A percentile compares a stretch with the other conserved stretches of the same genome.
phyloP scores from a whole-genome alignment of 495 filamentous ascomycete species.

The Aspergillus funiculosus region DNA sequence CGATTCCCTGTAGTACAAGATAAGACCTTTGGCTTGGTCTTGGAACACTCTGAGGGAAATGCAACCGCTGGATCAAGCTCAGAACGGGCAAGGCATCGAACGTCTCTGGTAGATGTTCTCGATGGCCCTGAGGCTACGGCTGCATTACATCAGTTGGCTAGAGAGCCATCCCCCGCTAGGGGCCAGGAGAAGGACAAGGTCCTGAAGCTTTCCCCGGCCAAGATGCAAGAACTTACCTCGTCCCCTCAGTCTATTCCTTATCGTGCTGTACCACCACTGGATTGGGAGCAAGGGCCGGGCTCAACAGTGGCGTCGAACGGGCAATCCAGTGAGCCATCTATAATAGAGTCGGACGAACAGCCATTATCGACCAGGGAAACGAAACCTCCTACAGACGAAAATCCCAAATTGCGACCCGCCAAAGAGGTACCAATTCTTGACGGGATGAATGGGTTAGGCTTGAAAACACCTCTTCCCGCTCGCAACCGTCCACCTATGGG shows the following conservation, averaged over 20 bases:
- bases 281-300: slow-evolving; percentile 16
- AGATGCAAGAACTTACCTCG: slow-evolving; percentile 52
- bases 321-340: slow-evolving; percentile 5
- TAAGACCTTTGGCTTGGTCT: slow-evolving; percentile 19
- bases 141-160: slow-evolving; percentile 11
- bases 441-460: slow-evolving; percentile 20
- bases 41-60: slow-evolving; percentile 15
- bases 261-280: slow-evolving; percentile 23
- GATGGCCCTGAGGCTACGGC: slow-evolving; percentile 15
- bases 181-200: slow-evolving; percentile 29
- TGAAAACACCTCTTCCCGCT: slow-evolving; percentile 18
- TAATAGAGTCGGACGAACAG: slow-evolving; percentile 14
- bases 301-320: slow-evolving; percentile 27
- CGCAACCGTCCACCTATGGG: slow-evolving; percentile 32
- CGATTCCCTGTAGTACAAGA: slow-evolving; percentile 15
- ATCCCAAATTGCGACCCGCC: slow-evolving; percentile 19
- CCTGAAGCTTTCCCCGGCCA: slow-evolving; percentile 47
- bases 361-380: slow-evolving; percentile 18
- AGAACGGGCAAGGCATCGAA: slow-evolving; percentile 9
- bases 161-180: slow-evolving; percentile 14
- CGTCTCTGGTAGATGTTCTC: slow-evolving; percentile 21
- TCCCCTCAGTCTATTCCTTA: slow-evolving; percentile 50
- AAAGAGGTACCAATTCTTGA: slow-evolving; percentile 26
- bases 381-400: slow-evolving; percentile 12
- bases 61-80: background rate